Evolutionary conservation across 371 early-diverging fungal genomes (phyloP).

Genomic region (Entomophthora muscae): DNA sequence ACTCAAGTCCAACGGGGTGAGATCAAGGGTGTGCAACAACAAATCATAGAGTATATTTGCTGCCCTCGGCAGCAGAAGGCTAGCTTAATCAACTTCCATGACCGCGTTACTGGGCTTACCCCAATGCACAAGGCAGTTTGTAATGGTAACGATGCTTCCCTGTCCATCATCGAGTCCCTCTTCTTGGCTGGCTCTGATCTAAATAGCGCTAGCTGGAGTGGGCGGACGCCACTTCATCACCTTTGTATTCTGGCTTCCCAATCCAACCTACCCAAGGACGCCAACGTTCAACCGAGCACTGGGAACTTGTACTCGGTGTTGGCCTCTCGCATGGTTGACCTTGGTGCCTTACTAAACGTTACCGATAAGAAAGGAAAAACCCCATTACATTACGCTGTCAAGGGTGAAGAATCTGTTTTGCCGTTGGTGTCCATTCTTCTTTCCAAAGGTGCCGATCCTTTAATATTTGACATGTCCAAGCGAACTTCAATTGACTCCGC

Average conservation of each 20-base stretch:
- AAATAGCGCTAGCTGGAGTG: constrained; percentile 38
- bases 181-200: constrained; percentile 46
- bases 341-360: constrained; percentile 37
- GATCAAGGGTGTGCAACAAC: neutral
- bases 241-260: constrained; percentile 22
- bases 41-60: constrained; percentile 11
- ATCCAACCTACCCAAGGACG: constrained; percentile 12
- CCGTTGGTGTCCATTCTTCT: neutral
- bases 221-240: constrained; percentile 42
- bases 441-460: neutral
- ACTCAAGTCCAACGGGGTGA: constrained; percentile 11
- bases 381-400: constrained; percentile 47
- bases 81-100: constrained; percentile 32
- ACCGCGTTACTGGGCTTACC: constrained; percentile 39
- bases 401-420: constrained; percentile 9
- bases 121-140: constrained; percentile 44
- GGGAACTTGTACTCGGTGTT: constrained; percentile 6
- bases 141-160: constrained; percentile 31
- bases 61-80: neutral
- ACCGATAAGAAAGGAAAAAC: constrained; percentile 41
- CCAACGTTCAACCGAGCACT: constrained; percentile 10
- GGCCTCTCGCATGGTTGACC: constrained; percentile 29
- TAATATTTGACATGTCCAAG: neutral
- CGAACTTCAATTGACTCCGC: neutral
- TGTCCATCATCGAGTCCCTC: constrained; percentile 36